phyloP scores from a whole-genome alignment of 495 filamentous ascomycete genomes.

The Podospora fimiseda region DNA sequence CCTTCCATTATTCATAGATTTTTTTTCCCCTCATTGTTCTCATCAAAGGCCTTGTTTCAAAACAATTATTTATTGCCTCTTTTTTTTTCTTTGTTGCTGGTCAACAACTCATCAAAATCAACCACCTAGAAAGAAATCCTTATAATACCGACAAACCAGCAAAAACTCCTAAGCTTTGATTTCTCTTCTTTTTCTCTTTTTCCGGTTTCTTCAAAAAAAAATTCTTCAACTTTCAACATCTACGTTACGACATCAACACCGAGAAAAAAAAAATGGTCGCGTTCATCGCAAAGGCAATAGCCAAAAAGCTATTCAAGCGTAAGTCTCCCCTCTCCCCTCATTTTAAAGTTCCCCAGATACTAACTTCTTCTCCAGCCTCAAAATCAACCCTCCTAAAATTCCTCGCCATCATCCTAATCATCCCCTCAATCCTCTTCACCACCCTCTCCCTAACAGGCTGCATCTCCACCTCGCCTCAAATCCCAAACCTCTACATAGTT shows the following conservation, averaged over 20 bases:
- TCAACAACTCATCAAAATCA: constrained; percentile 7
- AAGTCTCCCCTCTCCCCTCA: background rate
- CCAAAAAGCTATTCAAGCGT: background rate
- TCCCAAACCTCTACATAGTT: constrained; percentile 28
- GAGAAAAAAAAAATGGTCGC: background rate
- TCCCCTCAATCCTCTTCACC: constrained; percentile 24
- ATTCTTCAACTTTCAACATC: no score
- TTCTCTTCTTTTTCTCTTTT: background rate
- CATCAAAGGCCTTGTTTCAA: background rate
- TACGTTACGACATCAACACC: no score
- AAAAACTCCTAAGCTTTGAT: background rate
- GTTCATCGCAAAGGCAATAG: no score
- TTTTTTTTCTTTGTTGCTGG: constrained; percentile 15
- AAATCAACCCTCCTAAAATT: constrained; percentile 4
- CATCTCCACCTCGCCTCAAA: constrained; percentile 21
- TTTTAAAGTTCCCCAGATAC: background rate
- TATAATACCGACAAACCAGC: no score
- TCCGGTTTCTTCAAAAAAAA: background rate
- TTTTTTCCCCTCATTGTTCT: constrained; percentile 6
- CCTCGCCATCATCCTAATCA: constrained; percentile 18
- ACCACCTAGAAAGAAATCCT: no score
- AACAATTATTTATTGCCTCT: background rate
- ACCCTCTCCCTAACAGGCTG: constrained; percentile 28
- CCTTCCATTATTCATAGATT: background rate
- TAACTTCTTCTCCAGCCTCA: constrained; percentile 12